Conservation (phyloP, 2,329 filamentous ascomycete genomes). For the Ceratocystis albifundus region DNA sequence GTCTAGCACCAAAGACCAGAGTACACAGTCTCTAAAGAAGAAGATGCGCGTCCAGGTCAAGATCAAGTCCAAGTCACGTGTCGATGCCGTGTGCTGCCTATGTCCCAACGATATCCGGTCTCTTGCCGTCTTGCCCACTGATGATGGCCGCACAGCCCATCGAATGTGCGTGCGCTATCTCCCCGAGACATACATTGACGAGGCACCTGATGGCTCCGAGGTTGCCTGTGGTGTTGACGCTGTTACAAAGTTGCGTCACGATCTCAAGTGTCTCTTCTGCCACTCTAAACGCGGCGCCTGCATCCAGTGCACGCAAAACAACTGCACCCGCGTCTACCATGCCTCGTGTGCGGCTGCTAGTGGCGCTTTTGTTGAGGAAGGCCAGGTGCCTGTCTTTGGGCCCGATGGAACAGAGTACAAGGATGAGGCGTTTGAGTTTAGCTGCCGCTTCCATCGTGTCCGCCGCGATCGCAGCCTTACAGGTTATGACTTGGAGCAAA, state of each 20-base stretch:
- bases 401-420: conserved; percentile 89
- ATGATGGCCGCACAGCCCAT: conserved; percentile 78
- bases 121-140: conserved; percentile 72
- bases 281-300: conserved; percentile 90
- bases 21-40: conserved; percentile 36
- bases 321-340: conserved; percentile 87
- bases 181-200: conserved; percentile 76
- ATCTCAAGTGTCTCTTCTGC: conserved; percentile 90
- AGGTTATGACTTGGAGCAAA: conserved; percentile 56
- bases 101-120: conserved; percentile 83
- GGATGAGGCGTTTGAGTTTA: conserved; percentile 82
- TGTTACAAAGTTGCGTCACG: conserved; percentile 75
- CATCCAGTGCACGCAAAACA: conserved; percentile 92
- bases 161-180: conserved; percentile 82
- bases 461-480: conserved; percentile 71
- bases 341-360: conserved; percentile 87
- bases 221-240: conserved; percentile 65
- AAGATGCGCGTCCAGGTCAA: conserved; percentile 55
- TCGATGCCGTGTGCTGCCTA: conserved; percentile 72
- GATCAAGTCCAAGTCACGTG: conserved; percentile 57
- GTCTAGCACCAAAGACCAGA: conserved; percentile 39
- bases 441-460: conserved; percentile 83
- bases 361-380: conserved; percentile 82
- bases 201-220: conserved; percentile 54
- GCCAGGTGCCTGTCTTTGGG: conserved; percentile 72